Evolutionary conservation across 2,329 filamentous ascomycete genomes (phyloP).

Genomic region (Ampelomyces quisqualis): DNA sequence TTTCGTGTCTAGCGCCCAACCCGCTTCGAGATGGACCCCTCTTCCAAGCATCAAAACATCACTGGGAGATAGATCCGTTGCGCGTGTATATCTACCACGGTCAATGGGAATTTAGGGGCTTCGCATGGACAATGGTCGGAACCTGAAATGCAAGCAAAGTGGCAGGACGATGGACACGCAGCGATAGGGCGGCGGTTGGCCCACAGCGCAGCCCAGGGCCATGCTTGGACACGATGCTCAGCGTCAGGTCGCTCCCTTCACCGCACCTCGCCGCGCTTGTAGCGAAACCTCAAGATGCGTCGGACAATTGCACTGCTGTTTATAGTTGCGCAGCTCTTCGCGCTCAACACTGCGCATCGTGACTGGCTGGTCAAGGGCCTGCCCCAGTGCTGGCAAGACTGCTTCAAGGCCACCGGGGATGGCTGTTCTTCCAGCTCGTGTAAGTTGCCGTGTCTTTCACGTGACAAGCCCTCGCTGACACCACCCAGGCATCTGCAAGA

Average conservation of each 20-base stretch:
- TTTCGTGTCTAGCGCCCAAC: too few species aligned
- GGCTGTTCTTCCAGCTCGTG: slow-evolving; percentile 24
- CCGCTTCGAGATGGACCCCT: too few species aligned
- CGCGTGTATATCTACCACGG: neutral
- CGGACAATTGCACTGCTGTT: slow-evolving; percentile 3
- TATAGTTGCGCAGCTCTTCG: slow-evolving; percentile 6
- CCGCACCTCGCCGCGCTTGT: neutral
- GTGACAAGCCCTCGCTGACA: slow-evolving; percentile 3
- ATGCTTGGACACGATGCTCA: slow-evolving; percentile 1
- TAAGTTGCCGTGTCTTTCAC: slow-evolving; percentile 5
- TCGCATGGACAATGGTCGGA: slow-evolving; percentile 1
- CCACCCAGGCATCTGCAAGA: slow-evolving; percentile 27
- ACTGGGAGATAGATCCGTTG: too few species aligned
- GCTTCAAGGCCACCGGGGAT: slow-evolving; percentile 15
- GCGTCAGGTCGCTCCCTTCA: slow-evolving; percentile 1
- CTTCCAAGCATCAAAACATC: too few species aligned
- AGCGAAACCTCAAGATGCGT: slow-evolving; percentile 3
- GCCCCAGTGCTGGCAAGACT: slow-evolving; percentile 24
- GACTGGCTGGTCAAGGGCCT: slow-evolving; percentile 23
- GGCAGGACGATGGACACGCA: slow-evolving; percentile 6
- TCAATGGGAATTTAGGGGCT: neutral
- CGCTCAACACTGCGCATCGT: slow-evolving; percentile 5
- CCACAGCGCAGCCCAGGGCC: neutral
- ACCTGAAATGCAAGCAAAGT: slow-evolving; percentile 13
- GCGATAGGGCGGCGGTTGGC: slow-evolving; percentile 6